These are phyloP conservation scores for Lathyrus aphaca DNA, from an alignment of 306 rosid species.

Conservation along the genomic window DNA sequence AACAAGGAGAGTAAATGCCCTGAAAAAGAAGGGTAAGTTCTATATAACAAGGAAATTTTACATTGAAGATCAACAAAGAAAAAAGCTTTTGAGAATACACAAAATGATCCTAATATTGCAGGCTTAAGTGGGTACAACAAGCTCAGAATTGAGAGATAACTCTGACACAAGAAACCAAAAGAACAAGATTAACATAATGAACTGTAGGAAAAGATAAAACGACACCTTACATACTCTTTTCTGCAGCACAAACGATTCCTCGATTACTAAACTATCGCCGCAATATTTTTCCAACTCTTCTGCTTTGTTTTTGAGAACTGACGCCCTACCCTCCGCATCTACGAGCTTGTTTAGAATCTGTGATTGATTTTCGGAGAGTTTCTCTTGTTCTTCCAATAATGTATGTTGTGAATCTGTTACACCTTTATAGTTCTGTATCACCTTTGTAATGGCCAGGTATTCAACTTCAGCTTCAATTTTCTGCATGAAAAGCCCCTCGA, in stretches of 20 bases:
- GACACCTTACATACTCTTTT: slow-evolving; percentile 61
- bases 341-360: slow-evolving; percentile 54
- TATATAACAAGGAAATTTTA: slow-evolving; percentile 44
- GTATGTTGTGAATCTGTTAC: slow-evolving; percentile 40
- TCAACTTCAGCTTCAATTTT: slow-evolving; percentile 80
- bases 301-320: slow-evolving; percentile 57
- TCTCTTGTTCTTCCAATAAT: slow-evolving; percentile 58
- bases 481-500: slow-evolving; percentile 59
- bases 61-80: slow-evolving; percentile 42
- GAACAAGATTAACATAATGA: slow-evolving; percentile 53
- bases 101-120: slow-evolving; percentile 37
- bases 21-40: slow-evolving; percentile 39
- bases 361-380: slow-evolving; percentile 53
- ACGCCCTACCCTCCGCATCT: slow-evolving; percentile 56
- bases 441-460: slow-evolving; percentile 52
- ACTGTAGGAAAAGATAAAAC: slow-evolving; percentile 58
- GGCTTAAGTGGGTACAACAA: slow-evolving; percentile 79
- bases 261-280: slow-evolving; percentile 56
- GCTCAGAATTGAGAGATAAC: slow-evolving; percentile 51
- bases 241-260: slow-evolving; percentile 61
- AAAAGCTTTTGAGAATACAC: slow-evolving; percentile 44
- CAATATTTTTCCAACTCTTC: slow-evolving; percentile 54
- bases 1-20: slow-evolving; percentile 37
- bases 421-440: slow-evolving; percentile 51
- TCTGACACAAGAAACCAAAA: slow-evolving; percentile 54